A percentile compares a stretch with the other conserved stretches of the same genome.
phyloP scores from a whole-genome alignment of 306 rosid genomes.

The Boehmeria nivea region DNA sequence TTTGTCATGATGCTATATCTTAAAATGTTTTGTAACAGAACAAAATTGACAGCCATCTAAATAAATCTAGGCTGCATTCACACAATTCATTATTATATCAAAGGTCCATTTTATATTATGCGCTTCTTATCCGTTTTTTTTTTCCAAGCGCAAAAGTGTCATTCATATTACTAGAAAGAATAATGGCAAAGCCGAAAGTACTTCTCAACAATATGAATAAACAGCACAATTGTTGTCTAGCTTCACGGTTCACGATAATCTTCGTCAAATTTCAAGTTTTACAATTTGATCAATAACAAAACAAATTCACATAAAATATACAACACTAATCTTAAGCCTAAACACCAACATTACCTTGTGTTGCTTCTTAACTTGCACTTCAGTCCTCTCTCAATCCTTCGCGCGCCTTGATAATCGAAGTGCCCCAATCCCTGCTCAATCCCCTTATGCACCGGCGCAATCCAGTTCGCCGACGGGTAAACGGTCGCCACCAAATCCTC shows the following conservation, averaged over 20 bases:
- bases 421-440: constrained; percentile 82
- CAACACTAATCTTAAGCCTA: not conserved
- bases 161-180: not conserved
- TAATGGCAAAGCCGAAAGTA: too few relatives aligned
- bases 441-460: constrained; percentile 76
- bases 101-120: too few relatives aligned
- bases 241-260: too few relatives aligned
- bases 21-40: too few relatives aligned
- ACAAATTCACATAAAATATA: not conserved
- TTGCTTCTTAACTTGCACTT: constrained; percentile 51
- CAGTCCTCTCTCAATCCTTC: constrained; percentile 69
- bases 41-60: not conserved
- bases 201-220: too few relatives aligned
- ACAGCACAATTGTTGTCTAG: too few relatives aligned
- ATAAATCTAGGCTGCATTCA: too few relatives aligned
- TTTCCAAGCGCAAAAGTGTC: too few relatives aligned
- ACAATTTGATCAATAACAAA: not conserved
- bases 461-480: constrained; percentile 56
- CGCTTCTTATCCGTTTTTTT: too few relatives aligned
- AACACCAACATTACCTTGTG: constrained; percentile 47
- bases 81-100: too few relatives aligned
- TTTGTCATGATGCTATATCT: too few relatives aligned
- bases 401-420: constrained; percentile 83
- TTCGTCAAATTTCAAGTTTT: too few relatives aligned
- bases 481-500: constrained; percentile 60